Evolutionary conservation across 495 filamentous ascomycete species (phyloP).

Genomic region (Penicillium canariense): DNA sequence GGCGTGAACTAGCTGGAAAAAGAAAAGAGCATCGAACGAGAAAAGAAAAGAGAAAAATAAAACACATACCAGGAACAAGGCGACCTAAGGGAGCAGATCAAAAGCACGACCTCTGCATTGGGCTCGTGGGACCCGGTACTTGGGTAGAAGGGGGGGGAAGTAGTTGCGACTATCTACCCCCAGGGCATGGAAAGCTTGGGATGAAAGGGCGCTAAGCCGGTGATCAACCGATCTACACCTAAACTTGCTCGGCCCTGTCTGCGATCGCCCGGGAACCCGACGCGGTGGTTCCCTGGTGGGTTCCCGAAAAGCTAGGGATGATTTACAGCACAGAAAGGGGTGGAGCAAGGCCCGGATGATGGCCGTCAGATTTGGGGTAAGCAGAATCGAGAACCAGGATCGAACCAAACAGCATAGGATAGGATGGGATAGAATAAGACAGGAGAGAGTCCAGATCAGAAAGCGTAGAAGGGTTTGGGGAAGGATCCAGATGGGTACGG

Average conservation of each 20-base stretch:
- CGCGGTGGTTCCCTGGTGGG: constrained; percentile 24
- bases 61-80: constrained; percentile 5
- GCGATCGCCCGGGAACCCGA: constrained; percentile 31
- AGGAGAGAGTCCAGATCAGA: not conserved
- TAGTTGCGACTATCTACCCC: constrained; percentile 15
- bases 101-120: constrained; percentile 12
- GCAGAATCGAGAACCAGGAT: not conserved
- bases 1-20: constrained; percentile 1
- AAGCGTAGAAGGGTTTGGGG: too few relatives aligned
- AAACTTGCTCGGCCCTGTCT: constrained; percentile 20
- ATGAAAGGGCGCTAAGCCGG: not conserved
- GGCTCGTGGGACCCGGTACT: constrained; percentile 16
- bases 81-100: not conserved
- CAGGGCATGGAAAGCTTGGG: constrained; percentile 5
- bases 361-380: too few relatives aligned
- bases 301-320: constrained; percentile 13
- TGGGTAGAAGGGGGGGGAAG: constrained; percentile 8
- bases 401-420: not conserved
- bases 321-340: not conserved
- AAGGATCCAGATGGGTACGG: not conserved
- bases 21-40: not conserved
- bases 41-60: not conserved
- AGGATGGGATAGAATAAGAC: not conserved
- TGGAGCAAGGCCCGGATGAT: not conserved
- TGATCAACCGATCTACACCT: constrained; percentile 23